Evolutionary conservation across 441 rosid species (phyloP).

Genomic region (Erysimum pusillum): DNA sequence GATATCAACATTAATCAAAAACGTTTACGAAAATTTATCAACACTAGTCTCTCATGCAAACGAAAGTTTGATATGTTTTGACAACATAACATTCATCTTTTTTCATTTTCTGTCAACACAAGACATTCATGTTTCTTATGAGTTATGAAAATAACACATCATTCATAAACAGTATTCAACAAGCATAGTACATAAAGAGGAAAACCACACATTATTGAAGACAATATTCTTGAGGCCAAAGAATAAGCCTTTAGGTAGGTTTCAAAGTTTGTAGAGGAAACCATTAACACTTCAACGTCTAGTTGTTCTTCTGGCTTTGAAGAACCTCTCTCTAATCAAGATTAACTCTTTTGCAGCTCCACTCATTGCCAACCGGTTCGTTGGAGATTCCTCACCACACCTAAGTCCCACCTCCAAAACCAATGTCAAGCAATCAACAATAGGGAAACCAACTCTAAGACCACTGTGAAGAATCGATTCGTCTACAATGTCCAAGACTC

Average conservation of each 20-base stretch:
- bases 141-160: neutral
- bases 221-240: neutral
- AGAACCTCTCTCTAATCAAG: slow-evolving; percentile 17
- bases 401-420: slow-evolving; percentile 18
- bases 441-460: neutral
- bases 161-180: neutral
- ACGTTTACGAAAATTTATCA: no score
- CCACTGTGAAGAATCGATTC: neutral
- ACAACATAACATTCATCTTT: no score
- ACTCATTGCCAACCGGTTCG: neutral
- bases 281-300: neutral
- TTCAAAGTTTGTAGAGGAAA: neutral
- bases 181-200: neutral
- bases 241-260: neutral
- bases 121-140: neutral
- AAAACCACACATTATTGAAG: neutral
- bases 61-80: no score
- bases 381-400: slow-evolving; percentile 14
- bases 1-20: no score
- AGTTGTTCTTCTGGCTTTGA: slow-evolving; percentile 8
- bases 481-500: slow-evolving; percentile 10
- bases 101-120: no score
- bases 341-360: slow-evolving; percentile 17
- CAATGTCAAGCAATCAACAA: neutral
- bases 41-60: no score